Percentiles rank a stretch among this genome's conserved stretches.
Conservation (phyloP, 2,329 filamentous ascomycete species). For the Penicillium digitatum region DNA sequence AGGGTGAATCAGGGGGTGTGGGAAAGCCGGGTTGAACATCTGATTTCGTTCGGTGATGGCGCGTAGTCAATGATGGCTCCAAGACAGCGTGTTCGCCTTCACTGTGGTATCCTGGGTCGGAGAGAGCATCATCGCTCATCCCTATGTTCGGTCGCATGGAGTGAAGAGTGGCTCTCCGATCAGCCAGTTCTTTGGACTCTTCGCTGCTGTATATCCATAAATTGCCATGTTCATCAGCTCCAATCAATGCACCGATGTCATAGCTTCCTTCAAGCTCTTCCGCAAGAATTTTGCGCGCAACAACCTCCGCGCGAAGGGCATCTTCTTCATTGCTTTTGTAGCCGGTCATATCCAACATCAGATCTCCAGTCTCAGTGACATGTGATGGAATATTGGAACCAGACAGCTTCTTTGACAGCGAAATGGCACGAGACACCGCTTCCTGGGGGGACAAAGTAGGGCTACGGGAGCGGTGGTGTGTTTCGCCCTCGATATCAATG, state of each 20-base stretch:
- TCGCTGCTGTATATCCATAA: slow-evolving; percentile 99
- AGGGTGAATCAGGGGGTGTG: slow-evolving; percentile 54
- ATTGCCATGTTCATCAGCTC: slow-evolving; percentile 91
- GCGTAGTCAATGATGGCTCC: slow-evolving; percentile 56
- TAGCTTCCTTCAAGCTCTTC: slow-evolving; percentile 94
- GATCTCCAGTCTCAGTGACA: slow-evolving; percentile 85
- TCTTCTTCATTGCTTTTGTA: slow-evolving; percentile 95
- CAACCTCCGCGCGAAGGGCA: slow-evolving; percentile 82
- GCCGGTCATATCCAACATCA: slow-evolving; percentile 97
- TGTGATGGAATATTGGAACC: slow-evolving; percentile 88
- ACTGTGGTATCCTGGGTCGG: slow-evolving; percentile 92
- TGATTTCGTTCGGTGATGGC: slow-evolving; percentile 58
- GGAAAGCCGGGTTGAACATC: slow-evolving; percentile 65
- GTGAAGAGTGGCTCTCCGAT: slow-evolving; percentile 56
- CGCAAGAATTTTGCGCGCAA: slow-evolving; percentile 85
- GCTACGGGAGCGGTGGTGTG: slow-evolving; percentile 60
- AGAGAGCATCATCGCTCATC: slow-evolving; percentile 71
- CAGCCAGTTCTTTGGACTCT: slow-evolving; percentile 86
- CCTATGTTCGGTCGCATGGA: slow-evolving; percentile 49
- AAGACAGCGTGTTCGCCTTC: slow-evolving; percentile 68
- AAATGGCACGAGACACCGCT: slow-evolving; percentile 76
- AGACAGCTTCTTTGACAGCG: slow-evolving; percentile 80
- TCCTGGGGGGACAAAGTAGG: slow-evolving; percentile 71
- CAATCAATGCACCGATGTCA: slow-evolving; percentile 91
- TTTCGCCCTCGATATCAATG: slow-evolving; percentile 17